Conservation (phyloP, 2,329 filamentous ascomycete genomes). For the Penicillium sp. region DNA sequence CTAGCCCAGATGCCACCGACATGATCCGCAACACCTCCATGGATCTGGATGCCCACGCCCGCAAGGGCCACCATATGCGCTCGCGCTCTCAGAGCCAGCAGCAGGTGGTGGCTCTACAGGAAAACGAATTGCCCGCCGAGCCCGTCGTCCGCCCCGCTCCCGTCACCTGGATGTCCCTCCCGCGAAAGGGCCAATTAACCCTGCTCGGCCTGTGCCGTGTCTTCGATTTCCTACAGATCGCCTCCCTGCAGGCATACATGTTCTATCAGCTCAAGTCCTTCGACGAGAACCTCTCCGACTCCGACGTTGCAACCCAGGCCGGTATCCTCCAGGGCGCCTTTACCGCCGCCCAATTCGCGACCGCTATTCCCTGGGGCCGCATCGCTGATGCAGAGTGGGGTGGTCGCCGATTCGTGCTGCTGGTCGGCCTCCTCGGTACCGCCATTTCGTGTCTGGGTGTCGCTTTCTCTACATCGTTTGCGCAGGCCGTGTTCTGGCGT, state of each 20-base stretch:
- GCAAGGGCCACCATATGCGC: slow-evolving; percentile 24
- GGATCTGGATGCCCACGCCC: slow-evolving; percentile 22
- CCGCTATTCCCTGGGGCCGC: slow-evolving; percentile 75
- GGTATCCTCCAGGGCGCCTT: slow-evolving; percentile 73
- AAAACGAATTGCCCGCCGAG: slow-evolving; percentile 17
- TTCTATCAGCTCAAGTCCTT: slow-evolving; percentile 82
- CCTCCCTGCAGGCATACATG: slow-evolving; percentile 60
- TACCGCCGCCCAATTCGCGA: slow-evolving; percentile 73
- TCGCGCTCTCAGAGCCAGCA: slow-evolving; percentile 30
- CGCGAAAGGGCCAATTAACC: slow-evolving; percentile 36
- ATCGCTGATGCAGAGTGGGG: slow-evolving; percentile 58
- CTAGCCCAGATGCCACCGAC: slow-evolving; percentile 21
- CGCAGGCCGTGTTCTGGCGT: slow-evolving; percentile 61
- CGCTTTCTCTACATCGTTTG: slow-evolving; percentile 62
- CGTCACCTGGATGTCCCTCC: slow-evolving; percentile 41
- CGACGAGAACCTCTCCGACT: slow-evolving; percentile 51
- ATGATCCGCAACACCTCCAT: slow-evolving; percentile 34
- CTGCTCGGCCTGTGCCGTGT: slow-evolving; percentile 39
- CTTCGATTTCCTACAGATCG: slow-evolving; percentile 40
- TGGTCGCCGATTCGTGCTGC: slow-evolving; percentile 71
- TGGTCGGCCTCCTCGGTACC: slow-evolving; percentile 70
- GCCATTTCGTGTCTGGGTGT: slow-evolving; percentile 62
- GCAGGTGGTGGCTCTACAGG: slow-evolving; percentile 19
- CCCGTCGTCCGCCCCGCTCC: slow-evolving; percentile 20
- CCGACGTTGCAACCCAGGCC: slow-evolving; percentile 66